These are phyloP conservation scores for Pseudophaeomoniella oleicola DNA, from an alignment of 2,329 filamentous ascomycete species.

Conservation along the genomic window DNA sequence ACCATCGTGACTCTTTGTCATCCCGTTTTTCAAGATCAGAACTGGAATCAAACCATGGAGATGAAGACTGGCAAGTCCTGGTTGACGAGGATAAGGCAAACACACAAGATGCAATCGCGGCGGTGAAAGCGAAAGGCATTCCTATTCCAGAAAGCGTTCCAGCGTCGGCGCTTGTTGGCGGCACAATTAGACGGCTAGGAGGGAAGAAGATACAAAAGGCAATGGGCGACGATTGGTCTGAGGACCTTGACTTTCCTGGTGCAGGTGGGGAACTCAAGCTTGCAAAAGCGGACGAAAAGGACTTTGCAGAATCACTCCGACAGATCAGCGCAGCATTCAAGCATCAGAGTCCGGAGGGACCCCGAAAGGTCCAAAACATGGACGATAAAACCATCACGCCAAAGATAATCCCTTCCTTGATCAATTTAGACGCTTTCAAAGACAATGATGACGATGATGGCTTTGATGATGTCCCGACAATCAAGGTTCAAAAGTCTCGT, in stretches of 20 bases:
- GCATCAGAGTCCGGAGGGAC: conserved; percentile 12
- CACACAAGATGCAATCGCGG: conserved; percentile 71
- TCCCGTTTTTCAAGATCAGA: conserved; percentile 75
- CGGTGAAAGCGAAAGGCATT: conserved; percentile 78
- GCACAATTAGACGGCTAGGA: conserved; percentile 82
- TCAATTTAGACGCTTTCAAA: conserved; percentile 47
- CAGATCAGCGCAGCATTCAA: conserved; percentile 43
- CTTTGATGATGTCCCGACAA: conserved; percentile 50
- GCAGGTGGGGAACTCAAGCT: conserved; percentile 45
- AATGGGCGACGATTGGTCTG: conserved; percentile 67
- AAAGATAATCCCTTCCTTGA: conserved; percentile 37
- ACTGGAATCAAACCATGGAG: conserved; percentile 54
- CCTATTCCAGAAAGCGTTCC: conserved; percentile 79
- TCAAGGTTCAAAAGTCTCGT: conserved; percentile 50
- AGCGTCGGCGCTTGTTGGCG: conserved; percentile 75
- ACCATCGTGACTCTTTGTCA: conserved; percentile 60
- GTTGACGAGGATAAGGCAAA: conserved; percentile 75
- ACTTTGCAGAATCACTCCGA: conserved; percentile 54
- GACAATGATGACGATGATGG: conserved; percentile 48
- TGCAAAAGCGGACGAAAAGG: conserved; percentile 44
- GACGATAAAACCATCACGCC: conserved; percentile 26
- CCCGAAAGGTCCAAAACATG: conserved; percentile 6
- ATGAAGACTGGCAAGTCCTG: conserved; percentile 80
- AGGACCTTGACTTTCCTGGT: conserved; percentile 58
- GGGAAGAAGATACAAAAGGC: conserved; percentile 57